These are phyloP conservation scores for Diaporthe ampelina DNA, from an alignment of 2,329 filamentous ascomycete genomes.

Conservation along the genomic window DNA sequence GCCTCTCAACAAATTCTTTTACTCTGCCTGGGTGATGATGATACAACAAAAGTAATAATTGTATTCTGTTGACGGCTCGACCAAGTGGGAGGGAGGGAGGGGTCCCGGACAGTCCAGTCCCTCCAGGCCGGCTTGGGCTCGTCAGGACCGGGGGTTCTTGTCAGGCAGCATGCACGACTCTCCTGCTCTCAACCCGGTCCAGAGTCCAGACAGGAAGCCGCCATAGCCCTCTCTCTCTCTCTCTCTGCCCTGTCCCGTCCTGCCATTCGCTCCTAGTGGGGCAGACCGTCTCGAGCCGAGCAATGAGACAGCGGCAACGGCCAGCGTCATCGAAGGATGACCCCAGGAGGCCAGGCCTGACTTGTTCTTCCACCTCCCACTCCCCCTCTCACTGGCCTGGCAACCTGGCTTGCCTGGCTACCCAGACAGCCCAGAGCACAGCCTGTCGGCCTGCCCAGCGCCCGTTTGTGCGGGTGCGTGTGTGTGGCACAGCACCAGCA, in stretches of 20 bases:
- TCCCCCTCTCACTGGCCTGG: background rate
- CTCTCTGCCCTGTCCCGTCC: background rate
- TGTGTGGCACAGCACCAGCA: conserved; percentile 26
- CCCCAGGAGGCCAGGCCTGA: conserved; percentile 28
- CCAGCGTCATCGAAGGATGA: conserved; percentile 33
- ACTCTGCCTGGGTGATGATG: background rate
- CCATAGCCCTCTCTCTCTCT: background rate
- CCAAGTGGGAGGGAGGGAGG: background rate
- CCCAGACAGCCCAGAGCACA: too few species aligned
- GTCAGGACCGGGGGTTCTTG: conserved; percentile 3
- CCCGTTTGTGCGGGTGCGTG: background rate
- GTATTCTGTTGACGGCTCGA: background rate
- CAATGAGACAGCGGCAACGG: conserved; percentile 26
- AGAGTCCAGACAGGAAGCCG: conserved; percentile 3
- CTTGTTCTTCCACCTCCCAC: conserved; percentile 13
- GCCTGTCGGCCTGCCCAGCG: background rate
- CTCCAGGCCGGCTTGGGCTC: background rate
- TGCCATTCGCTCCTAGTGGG: conserved; percentile 11
- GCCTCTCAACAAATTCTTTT: background rate
- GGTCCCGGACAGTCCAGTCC: background rate
- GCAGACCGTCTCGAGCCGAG: conserved; percentile 25
- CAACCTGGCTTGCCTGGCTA: too few species aligned
- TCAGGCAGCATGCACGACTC: background rate
- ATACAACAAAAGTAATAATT: background rate
- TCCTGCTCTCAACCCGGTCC: background rate